Conservation (phyloP, 139 green algal genomes). For the Tetraselmis striata region DNA sequence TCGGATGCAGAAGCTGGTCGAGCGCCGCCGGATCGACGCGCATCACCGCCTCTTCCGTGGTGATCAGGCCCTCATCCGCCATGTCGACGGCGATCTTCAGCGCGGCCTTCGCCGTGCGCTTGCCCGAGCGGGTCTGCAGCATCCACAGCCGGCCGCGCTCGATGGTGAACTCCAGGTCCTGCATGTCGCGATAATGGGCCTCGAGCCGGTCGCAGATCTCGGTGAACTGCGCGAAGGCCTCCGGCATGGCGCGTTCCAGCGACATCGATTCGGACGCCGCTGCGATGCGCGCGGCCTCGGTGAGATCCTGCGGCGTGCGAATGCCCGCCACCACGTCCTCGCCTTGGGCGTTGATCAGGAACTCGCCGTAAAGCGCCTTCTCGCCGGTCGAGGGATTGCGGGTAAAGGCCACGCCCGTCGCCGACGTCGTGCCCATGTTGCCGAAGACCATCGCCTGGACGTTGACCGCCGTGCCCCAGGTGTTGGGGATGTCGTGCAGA, state of each 20-base stretch:
- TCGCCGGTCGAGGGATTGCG: constrained; percentile 29
- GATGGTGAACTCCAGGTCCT: constrained; percentile 45
- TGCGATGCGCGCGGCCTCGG: constrained; percentile 38
- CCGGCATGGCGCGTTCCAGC: constrained; percentile 23
- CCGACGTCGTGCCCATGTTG: constrained; percentile 39
- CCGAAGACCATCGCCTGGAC: constrained; percentile 39
- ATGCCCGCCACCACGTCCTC: constrained; percentile 52
- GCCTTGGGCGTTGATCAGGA: constrained; percentile 45
- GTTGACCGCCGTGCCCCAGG: not conserved
- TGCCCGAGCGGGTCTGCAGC: constrained; percentile 38
- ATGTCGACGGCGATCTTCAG: constrained; percentile 38
- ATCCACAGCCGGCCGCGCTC: constrained; percentile 34
- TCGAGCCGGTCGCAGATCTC: constrained; percentile 33
- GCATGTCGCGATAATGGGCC: constrained; percentile 21
- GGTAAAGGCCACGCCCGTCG: constrained; percentile 43
- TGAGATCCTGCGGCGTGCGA: constrained; percentile 32
- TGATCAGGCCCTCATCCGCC: constrained; percentile 33
- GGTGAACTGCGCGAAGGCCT: constrained; percentile 31
- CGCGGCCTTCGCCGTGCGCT: constrained; percentile 32
- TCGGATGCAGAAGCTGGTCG: constrained; percentile 36
- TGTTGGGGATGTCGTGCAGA: not conserved
- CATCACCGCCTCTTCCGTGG: constrained; percentile 11
- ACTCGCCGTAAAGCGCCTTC: constrained; percentile 41
- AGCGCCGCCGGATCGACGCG: constrained; percentile 33
- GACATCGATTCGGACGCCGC: no score